These are phyloP conservation scores for Uronychia setigera DNA, from an alignment of 73 alveolate species.

Conservation along the genomic window DNA sequence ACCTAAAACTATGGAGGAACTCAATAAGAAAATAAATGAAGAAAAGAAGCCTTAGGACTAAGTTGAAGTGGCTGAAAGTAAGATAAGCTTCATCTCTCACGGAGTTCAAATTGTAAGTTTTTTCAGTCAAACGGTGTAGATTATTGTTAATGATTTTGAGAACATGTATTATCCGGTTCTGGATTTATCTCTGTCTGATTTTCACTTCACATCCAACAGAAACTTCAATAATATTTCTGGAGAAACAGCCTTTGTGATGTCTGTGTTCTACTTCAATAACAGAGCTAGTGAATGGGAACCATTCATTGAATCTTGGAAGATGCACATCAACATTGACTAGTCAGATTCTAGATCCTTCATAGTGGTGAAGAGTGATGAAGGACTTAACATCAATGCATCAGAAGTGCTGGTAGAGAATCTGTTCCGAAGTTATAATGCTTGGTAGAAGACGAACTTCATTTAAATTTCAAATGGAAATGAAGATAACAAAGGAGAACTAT, in stretches of 20 bases:
- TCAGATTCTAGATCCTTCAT: background rate
- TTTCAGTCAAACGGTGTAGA: background rate
- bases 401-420: constrained; percentile 49
- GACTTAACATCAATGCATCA: constrained; percentile 35
- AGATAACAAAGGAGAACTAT: background rate
- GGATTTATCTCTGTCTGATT: constrained; percentile 21
- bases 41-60: background rate
- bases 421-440: constrained; percentile 22
- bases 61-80: background rate
- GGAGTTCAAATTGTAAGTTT: background rate
- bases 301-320: constrained; percentile 16
- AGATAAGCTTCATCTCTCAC: background rate
- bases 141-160: constrained; percentile 33
- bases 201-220: constrained; percentile 18
- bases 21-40: background rate
- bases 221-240: constrained; percentile 21
- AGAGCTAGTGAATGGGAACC: constrained; percentile 64
- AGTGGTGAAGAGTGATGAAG: constrained; percentile 9
- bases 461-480: background rate
- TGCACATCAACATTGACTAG: background rate
- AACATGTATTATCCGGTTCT: constrained; percentile 51
- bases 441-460: constrained; percentile 5
- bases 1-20: background rate
- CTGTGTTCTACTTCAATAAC: constrained; percentile 35
- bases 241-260: constrained; percentile 24